Conservation (phyloP, 2,329 filamentous ascomycete species). For the Pseudogymnoascus sp. region DNA sequence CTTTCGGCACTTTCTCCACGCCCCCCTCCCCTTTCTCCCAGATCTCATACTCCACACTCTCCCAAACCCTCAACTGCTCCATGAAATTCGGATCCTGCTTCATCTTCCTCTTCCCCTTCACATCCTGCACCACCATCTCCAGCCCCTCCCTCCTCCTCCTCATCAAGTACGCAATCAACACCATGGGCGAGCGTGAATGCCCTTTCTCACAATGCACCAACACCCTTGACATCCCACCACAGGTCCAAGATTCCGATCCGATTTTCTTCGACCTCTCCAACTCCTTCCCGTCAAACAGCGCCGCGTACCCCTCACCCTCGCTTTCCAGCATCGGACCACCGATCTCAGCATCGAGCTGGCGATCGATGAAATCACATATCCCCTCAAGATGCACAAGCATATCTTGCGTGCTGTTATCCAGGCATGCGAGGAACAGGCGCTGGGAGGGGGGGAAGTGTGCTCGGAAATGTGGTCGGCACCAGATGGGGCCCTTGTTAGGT, state of each 20-base stretch:
- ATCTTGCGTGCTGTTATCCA: conserved; percentile 13
- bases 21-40: conserved; percentile 21
- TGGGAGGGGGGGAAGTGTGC: neutral
- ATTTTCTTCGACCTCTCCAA: neutral
- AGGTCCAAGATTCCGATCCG: neutral
- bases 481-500: no score
- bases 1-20: conserved; percentile 10
- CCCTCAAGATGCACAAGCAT: conserved; percentile 10
- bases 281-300: neutral
- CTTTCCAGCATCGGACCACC: neutral
- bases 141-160: conserved; percentile 17
- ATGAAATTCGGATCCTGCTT: conserved; percentile 26
- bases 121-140: conserved; percentile 15
- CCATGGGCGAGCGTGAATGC: neutral
- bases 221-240: conserved; percentile 13
- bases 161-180: conserved; percentile 6
- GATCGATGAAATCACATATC: conserved; percentile 22
- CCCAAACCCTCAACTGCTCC: conserved; percentile 28
- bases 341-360: neutral
- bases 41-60: conserved; percentile 23
- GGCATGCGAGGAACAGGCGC: conserved; percentile 12
- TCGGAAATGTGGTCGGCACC: no score
- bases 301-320: neutral
- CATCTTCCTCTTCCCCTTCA: conserved; percentile 14
- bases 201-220: conserved; percentile 24